Percentiles rank a stretch among this genome's conserved stretches.
Conservation (phyloP, 2,329 filamentous ascomycete species). For the Fusarium sp. region DNA sequence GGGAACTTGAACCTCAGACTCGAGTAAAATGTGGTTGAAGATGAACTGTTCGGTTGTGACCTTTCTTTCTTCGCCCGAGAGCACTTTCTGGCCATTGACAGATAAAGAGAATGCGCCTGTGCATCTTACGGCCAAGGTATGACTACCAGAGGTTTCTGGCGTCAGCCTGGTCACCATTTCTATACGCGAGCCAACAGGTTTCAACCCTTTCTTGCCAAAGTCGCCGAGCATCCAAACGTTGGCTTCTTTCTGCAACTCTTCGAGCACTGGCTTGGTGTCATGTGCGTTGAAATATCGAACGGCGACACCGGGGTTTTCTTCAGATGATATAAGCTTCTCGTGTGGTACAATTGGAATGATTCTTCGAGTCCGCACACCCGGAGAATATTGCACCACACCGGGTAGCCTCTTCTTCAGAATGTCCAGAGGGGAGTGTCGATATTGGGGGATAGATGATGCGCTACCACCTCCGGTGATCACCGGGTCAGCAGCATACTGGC, state of each 20-base stretch:
- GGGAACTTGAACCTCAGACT: slow-evolving; percentile 17
- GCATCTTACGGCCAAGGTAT: slow-evolving; percentile 24
- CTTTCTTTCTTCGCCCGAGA: slow-evolving; percentile 6
- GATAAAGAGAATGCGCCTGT: slow-evolving; percentile 17
- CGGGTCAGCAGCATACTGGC: slow-evolving; percentile 18
- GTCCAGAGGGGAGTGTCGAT: slow-evolving; percentile 21
- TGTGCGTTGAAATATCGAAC: slow-evolving; percentile 23
- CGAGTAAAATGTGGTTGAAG: slow-evolving; percentile 20
- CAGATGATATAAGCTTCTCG: neutral
- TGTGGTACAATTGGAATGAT: slow-evolving; percentile 20
- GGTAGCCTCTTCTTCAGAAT: slow-evolving; percentile 7
- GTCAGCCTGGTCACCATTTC: slow-evolving; percentile 14
- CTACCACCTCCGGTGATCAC: slow-evolving; percentile 35
- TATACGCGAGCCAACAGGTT: slow-evolving; percentile 10
- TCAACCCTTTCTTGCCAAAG: slow-evolving; percentile 7
- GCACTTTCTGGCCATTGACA: slow-evolving; percentile 7
- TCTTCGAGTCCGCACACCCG: slow-evolving; percentile 26
- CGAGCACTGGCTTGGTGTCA: neutral
- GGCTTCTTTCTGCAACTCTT: slow-evolving; percentile 11
- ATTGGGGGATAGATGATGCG: slow-evolving; percentile 31
- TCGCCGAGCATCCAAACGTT: slow-evolving; percentile 24
- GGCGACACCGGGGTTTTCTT: slow-evolving; percentile 8
- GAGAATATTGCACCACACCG: slow-evolving; percentile 2
- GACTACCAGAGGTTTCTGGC: slow-evolving; percentile 23
- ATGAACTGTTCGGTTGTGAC: slow-evolving; percentile 34